phyloP scores from a whole-genome alignment of 192 early-diverging fungal genomes.

The Helicostylum pulchrum region DNA sequence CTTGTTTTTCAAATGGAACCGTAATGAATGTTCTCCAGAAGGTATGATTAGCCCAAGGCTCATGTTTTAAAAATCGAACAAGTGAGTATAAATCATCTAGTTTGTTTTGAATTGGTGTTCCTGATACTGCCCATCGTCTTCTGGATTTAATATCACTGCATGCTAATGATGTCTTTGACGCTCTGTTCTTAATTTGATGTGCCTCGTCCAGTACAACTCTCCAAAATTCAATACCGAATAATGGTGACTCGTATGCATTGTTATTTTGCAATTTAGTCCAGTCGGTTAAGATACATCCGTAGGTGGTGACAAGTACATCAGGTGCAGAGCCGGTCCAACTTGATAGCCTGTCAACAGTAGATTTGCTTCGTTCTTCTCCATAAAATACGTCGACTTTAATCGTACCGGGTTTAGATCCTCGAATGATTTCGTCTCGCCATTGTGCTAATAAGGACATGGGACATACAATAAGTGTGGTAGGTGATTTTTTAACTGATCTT shows the following conservation, averaged over 20 bases:
- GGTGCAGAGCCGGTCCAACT: conserved; percentile 39
- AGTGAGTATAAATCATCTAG: conserved; percentile 86
- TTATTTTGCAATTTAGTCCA: conserved; percentile 8
- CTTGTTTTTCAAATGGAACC: conserved; percentile 66
- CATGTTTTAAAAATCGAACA: conserved; percentile 72
- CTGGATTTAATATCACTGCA: conserved; percentile 63
- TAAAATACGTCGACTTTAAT: conserved; percentile 48
- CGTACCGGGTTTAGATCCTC: conserved; percentile 36
- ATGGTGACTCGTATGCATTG: conserved; percentile 19
- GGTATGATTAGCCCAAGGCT: conserved; percentile 56
- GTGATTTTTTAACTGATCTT: conserved; percentile 26
- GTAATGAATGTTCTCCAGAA: conserved; percentile 79
- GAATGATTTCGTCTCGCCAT: conserved; percentile 49
- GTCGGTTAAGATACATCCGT: conserved; percentile 47
- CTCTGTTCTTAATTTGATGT: conserved; percentile 83
- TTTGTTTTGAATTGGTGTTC: conserved; percentile 80
- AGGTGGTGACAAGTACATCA: conserved; percentile 52
- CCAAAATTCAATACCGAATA: conserved; percentile 75
- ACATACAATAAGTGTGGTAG: conserved; percentile 51
- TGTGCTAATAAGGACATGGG: conserved; percentile 54
- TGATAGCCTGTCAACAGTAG: conserved; percentile 26
- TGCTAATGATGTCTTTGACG: conserved; percentile 71
- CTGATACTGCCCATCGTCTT: conserved; percentile 87
- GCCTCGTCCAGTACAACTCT: conserved; percentile 94
- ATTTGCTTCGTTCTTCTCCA: conserved; percentile 32